These are phyloP conservation scores for Ogataea parapolymorpha DNA, from an alignment of 805 yeast genomes.

Conservation along the genomic window DNA sequence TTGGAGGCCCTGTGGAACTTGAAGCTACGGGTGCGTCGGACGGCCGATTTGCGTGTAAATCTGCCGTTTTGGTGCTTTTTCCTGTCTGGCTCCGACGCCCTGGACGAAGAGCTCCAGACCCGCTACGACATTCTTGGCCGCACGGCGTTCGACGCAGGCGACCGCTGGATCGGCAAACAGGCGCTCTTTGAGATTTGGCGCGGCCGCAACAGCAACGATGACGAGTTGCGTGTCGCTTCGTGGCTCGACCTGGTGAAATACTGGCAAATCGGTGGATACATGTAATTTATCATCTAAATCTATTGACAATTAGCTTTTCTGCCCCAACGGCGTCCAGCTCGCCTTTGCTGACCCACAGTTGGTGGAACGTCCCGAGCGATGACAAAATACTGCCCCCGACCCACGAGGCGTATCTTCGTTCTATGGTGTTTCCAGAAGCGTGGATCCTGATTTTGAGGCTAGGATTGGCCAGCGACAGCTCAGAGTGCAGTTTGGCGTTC, in stretches of 20 bases:
- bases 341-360: constrained; percentile 84
- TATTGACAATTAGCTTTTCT: constrained; percentile 71
- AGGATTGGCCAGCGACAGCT: constrained; percentile 67
- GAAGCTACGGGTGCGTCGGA: constrained; percentile 18
- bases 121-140: constrained; percentile 35
- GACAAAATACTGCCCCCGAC: constrained; percentile 88
- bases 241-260: constrained; percentile 55
- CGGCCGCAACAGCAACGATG: constrained; percentile 31
- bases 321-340: constrained; percentile 89
- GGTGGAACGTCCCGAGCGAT: constrained; percentile 91
- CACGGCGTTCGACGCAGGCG: constrained; percentile 32
- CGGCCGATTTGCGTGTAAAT: constrained; percentile 27
- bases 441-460: constrained; percentile 83
- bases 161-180: constrained; percentile 56
- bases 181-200: constrained; percentile 51
- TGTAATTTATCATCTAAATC: constrained; percentile 60
- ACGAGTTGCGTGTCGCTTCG: constrained; percentile 33
- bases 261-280: constrained; percentile 44
- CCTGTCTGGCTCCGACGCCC: constrained; percentile 41
- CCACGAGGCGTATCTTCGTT: constrained; percentile 83
- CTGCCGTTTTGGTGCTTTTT: constrained; percentile 50
- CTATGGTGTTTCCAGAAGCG: constrained; percentile 73
- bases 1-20: constrained; percentile 30
- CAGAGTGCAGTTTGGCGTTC: constrained; percentile 70
- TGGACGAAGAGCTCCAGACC: constrained; percentile 30